Base-by-base conservation (phyloP, 305 asterid genomes). In the Solanum aculeatissimum region DNA sequence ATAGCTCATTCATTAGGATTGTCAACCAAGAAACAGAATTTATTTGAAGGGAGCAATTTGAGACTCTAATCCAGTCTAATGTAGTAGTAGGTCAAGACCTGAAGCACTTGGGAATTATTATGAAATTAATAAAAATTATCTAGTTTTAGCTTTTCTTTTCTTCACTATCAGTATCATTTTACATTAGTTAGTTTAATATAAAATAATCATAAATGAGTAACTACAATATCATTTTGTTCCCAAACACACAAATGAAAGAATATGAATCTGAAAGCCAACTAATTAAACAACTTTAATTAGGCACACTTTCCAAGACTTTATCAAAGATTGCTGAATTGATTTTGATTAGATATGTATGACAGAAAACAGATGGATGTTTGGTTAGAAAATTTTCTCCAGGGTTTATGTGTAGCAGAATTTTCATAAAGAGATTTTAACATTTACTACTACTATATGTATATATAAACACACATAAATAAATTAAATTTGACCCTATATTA, bases 1-100 rank as follows among this genome's bases (percentile, higher is more conserved):
- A 89, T 95, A 77, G 89, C 98, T 4, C 93, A 91, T 85, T 91
- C 98, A 18, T 84, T 95, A 86, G 80, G 78, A 63, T 68, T 85
- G 53, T 88, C 92, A 32, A 85, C 85, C 65, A 85, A 43, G 68
- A 87, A 62, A 43, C 81, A 75, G 78, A 87, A 75, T 69, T 86
- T 85, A 29, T 68, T 80, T 16, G 86, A 84, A 49, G 91, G 77
- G 65, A 90, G 86, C 85, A 87, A 69, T 69, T 83, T 89, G 86
- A 90, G 88, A 86, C 38, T 87, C 32, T 90, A 86, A 90, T 53
- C 60, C 27, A 51, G 4, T 77, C 82, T 53, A 77, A 27, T 77
- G 65, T 29, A 77, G 65, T 29, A 77, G 65, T 47, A 47, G 19
- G 29, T 32, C 27, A 51, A 29, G 65, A 29, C 63, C 45, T 51